A percentile compares a stretch with the other conserved stretches of the same genome.
phyloP scores from a whole-genome alignment of 2,329 filamentous ascomycete genomes.

The Phialophora chinensis region DNA sequence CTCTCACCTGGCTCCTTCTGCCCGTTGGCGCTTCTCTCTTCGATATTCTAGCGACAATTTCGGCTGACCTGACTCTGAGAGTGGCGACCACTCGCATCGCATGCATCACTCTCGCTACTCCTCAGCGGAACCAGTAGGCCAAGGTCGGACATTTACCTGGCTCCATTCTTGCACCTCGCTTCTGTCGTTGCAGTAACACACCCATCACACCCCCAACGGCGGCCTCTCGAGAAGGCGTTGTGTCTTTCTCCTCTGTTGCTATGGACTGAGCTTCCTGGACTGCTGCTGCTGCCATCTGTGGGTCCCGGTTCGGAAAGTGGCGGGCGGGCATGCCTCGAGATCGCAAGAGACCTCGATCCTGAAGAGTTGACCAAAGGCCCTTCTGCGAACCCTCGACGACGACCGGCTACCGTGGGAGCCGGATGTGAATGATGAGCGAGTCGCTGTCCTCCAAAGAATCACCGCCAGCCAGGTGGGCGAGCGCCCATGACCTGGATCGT shows the following conservation, averaged over 20 bases:
- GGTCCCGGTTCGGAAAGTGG: conserved; percentile 18
- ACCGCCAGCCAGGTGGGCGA: conserved; percentile 20
- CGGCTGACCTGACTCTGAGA: conserved; percentile 29
- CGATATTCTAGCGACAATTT: conserved; percentile 28
- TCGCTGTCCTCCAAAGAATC: conserved; percentile 23
- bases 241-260: conserved; percentile 19
- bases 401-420: neutral
- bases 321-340: conserved; percentile 26
- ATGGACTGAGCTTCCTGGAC: conserved; percentile 6
- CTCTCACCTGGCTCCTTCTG: conserved; percentile 14
- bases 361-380: conserved; percentile 1
- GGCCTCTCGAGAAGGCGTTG: neutral
- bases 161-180: conserved; percentile 34
- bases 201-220: conserved; percentile 6
- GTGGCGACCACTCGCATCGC: conserved; percentile 32
- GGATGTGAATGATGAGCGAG: conserved; percentile 25
- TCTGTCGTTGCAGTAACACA: conserved; percentile 28
- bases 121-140: conserved; percentile 26
- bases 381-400: neutral
- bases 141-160: conserved; percentile 31
- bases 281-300: conserved; percentile 11
- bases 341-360: conserved; percentile 10
- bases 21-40: conserved; percentile 15
- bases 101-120: conserved; percentile 27
- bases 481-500: conserved; percentile 22